These are phyloP conservation scores for Fusarium foetens DNA, from an alignment of 2,329 filamentous ascomycete genomes.

Conservation along the genomic window DNA sequence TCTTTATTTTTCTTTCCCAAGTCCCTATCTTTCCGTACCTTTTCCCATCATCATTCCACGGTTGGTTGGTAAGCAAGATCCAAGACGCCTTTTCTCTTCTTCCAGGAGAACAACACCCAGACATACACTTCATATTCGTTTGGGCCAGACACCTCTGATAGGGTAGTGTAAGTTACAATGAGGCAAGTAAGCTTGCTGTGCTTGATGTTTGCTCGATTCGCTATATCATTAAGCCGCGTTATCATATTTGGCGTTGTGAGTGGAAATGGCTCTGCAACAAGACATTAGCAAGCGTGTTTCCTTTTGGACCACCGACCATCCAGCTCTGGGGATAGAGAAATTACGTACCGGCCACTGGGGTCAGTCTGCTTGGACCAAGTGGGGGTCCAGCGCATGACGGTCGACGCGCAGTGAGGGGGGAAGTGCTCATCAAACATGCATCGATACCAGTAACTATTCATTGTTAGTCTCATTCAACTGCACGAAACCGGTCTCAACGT, in stretches of 20 bases:
- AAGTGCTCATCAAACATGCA: constrained; percentile 99
- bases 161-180: constrained; percentile 40
- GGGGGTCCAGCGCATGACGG: constrained; percentile 95
- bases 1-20: constrained; percentile 16
- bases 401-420: constrained; percentile 88
- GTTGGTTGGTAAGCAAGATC: constrained; percentile 32
- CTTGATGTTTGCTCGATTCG: constrained; percentile 26
- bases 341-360: constrained; percentile 82
- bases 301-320: background rate
- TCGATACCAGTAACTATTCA: constrained; percentile 88
- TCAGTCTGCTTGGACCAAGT: constrained; percentile 98
- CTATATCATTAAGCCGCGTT: constrained; percentile 51
- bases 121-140: constrained; percentile 37
- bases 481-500: constrained; percentile 48
- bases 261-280: constrained; percentile 73
- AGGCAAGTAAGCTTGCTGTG: constrained; percentile 20
- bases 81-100: constrained; percentile 41
- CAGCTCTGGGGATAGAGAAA: background rate
- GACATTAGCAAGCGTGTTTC: constrained; percentile 28
- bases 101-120: constrained; percentile 64
- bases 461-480: constrained; percentile 39
- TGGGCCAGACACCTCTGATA: constrained; percentile 24
- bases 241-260: constrained; percentile 79
- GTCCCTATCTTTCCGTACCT: constrained; percentile 18
- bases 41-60: constrained; percentile 35